Base-by-base conservation (phyloP, 1,139 yeast genomes). In the Debaryomyces robertsiae region DNA sequence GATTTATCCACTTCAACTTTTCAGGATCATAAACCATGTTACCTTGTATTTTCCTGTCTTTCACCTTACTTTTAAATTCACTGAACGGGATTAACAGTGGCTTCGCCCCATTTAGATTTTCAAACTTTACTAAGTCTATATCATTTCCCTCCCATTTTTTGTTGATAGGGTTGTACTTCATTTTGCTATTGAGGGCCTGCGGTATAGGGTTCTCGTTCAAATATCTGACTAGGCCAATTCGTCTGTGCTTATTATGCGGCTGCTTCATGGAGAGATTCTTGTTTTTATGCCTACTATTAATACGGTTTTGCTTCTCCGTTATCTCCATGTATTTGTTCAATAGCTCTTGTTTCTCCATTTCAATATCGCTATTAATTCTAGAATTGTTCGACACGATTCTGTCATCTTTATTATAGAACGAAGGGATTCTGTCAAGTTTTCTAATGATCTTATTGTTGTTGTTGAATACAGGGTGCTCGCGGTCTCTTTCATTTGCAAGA, bases 111-210 rank as follows among this genome's bases (percentile, higher is more conserved):
- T 53, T 54, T 38, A 56, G 40, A 17, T 48, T 55, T 32, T 77
- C 81, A 52, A 81, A 80, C 44, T 70, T 66, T 40, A 73, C 58
- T 39, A 79, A 61, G 31, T 81, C 87, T 15, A 67, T 67, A 35
- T 82, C 85, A 51, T 83, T 83, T 3, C 90, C 90, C 54, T 82
- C 89, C 90, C 90, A 83, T 30, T 63, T 61, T 43, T 69, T 71
- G 27, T 72, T 67, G 11, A 55, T 56, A 3, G 81, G 73, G 49
- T 83, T 81, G 49, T 71, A 82, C 38, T 65, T 71, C 90, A 82
- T 83, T 33, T 57, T 60, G 15, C 48, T 53, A 27, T 48, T 49
- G 9, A 49, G 45, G 2, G 52, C 41, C 13, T 41, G 35, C 1
- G 65, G 60, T 1, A 57, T 47, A 9, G 62, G 56, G 18, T 49